phyloP scores from a whole-genome alignment of 192 early-diverging fungal genomes.

The Backusella psychrophila region DNA sequence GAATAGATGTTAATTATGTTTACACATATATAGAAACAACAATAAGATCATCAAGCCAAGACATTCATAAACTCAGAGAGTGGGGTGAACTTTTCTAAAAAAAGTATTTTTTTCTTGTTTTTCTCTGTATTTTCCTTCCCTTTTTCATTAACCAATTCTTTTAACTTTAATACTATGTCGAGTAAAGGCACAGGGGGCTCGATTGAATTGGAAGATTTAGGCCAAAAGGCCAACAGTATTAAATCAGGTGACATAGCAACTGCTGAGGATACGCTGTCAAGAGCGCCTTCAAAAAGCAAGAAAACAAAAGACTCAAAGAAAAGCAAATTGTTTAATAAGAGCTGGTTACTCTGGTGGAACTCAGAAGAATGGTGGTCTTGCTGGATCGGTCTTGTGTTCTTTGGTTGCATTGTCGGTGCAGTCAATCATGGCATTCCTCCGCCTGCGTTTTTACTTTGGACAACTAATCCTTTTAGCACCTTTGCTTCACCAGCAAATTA shows the following conservation, averaged over 20 bases:
- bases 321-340: slow-evolving; percentile 10
- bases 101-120: not conserved
- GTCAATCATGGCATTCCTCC: slow-evolving; percentile 42
- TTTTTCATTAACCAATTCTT: not conserved
- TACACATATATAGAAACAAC: not conserved
- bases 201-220: not conserved
- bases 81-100: not conserved
- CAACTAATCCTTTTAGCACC: slow-evolving; percentile 43
- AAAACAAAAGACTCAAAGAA: not conserved
- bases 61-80: not conserved
- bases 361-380: slow-evolving; percentile 56
- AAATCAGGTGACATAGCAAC: not conserved
- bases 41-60: not conserved
- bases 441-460: slow-evolving; percentile 43
- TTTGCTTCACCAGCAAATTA: slow-evolving; percentile 35
- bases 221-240: not conserved
- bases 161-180: not conserved
- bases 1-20: not conserved
- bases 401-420: slow-evolving; percentile 39
- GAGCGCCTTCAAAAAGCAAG: not conserved
- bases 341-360: slow-evolving; percentile 53
- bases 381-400: slow-evolving; percentile 54
- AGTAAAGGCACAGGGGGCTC: not conserved
- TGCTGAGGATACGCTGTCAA: not conserved
- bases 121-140: not conserved